Percentiles rank a stretch among this genome's conserved stretches.
phyloP scores from a whole-genome alignment of 2,329 filamentous ascomycete species.

The Neofusicoccum cordaticola region DNA sequence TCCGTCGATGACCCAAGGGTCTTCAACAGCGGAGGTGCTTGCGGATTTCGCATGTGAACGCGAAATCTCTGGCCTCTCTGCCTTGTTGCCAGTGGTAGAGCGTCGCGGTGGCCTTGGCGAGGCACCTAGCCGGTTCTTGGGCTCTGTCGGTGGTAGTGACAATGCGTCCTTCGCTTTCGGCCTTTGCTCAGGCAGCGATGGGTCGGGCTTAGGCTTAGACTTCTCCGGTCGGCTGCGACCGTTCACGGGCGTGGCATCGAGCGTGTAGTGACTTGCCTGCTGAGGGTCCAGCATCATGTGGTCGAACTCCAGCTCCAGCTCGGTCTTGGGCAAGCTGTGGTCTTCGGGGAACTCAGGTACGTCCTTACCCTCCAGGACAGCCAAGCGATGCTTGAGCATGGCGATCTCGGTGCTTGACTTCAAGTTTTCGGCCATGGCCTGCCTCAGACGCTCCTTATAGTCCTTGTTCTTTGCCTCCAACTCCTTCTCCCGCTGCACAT shows the following conservation, averaged over 20 bases:
- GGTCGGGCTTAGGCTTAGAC: neutral
- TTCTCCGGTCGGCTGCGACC: neutral
- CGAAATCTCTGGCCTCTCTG: neutral
- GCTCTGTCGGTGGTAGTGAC: neutral
- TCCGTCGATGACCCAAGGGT: constrained; percentile 8
- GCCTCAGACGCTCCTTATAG: constrained; percentile 36
- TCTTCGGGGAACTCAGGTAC: neutral
- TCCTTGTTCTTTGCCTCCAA: constrained; percentile 58
- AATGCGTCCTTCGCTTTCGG: neutral
- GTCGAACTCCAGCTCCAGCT: constrained; percentile 12
- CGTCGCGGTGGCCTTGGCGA: constrained; percentile 1
- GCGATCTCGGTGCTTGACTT: constrained; percentile 33
- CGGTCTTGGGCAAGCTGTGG: neutral
- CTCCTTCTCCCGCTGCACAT: constrained; percentile 62
- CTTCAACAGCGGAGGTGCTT: neutral
- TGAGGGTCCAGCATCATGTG: constrained; percentile 15
- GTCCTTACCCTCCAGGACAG: constrained; percentile 24
- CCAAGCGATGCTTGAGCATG: constrained; percentile 32
- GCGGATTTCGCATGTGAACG: neutral
- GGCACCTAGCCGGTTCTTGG: neutral
- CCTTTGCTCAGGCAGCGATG: neutral
- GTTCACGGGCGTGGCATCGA: constrained; percentile 12
- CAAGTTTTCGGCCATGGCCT: constrained; percentile 32
- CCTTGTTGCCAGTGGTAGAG: neutral
- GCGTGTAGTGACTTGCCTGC: constrained; percentile 4